Conservation (phyloP, 345 rosid species). For the Murraya paniculata region DNA sequence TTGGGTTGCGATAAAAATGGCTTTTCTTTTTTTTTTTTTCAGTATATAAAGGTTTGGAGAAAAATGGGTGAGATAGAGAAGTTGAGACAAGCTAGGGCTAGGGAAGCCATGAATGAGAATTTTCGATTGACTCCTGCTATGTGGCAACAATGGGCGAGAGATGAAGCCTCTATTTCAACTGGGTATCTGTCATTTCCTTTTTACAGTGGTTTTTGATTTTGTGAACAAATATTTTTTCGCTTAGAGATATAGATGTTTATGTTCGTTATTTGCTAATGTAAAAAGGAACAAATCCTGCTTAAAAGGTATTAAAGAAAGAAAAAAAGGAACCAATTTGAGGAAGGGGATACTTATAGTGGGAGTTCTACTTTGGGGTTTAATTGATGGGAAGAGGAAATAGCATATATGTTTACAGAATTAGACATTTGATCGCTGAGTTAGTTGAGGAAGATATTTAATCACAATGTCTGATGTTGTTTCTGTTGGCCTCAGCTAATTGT, state of each 20-base stretch:
- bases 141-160: conserved; percentile 92
- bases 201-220: not conserved
- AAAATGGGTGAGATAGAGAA: conserved; percentile 77
- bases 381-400: not conserved
- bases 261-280: not conserved
- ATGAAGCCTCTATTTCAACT: conserved; percentile 66
- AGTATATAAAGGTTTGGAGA: conserved; percentile 78
- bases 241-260: not conserved
- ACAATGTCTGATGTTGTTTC: no score
- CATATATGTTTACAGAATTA: not conserved
- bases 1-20: conserved; percentile 29
- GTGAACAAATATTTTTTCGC: not conserved
- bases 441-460: not conserved
- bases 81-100: conserved; percentile 78
- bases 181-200: conserved; percentile 30
- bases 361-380: not conserved
- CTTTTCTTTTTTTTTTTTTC: not conserved
- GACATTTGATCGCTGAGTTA: not conserved
- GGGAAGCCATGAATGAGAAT: conserved; percentile 71
- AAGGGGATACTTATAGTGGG: not conserved
- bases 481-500: not conserved
- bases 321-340: not conserved
- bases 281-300: no score
- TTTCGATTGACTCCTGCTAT: conserved; percentile 72
- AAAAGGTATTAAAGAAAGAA: not conserved